Conservation (phyloP, 106 monocot genomes). For the Allium cepa region DNA sequence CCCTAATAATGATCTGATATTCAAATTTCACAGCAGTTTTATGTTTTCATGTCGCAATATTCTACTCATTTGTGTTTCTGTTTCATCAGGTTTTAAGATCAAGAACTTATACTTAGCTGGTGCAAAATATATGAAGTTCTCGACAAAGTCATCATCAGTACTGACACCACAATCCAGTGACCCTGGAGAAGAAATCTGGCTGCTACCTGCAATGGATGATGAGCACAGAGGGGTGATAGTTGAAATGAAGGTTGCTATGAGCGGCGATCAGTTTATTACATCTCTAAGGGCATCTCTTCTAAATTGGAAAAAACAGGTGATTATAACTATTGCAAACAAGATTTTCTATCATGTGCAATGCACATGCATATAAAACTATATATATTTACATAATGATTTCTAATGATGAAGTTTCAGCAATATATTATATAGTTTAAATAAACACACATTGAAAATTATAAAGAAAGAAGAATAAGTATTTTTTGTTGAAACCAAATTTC, state of each 20-base stretch:
- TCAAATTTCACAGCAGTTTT: no score
- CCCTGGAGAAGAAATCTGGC: constrained; percentile 21
- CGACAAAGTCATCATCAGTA: constrained; percentile 24
- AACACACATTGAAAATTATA: neutral
- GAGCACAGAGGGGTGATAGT: constrained; percentile 70
- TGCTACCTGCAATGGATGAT: constrained; percentile 52
- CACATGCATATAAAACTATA: neutral
- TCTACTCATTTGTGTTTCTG: neutral
- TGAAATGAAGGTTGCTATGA: constrained; percentile 55
- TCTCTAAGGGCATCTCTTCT: constrained; percentile 53
- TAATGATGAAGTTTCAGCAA: neutral
- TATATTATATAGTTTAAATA: neutral
- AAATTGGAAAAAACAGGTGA: constrained; percentile 65
- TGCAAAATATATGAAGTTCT: constrained; percentile 14
- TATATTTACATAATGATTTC: neutral
- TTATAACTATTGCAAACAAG: neutral
- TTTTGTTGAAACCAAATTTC: neutral
- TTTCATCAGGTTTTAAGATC: constrained; percentile 7
- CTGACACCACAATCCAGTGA: constrained; percentile 12
- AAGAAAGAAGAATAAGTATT: neutral
- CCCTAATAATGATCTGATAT: neutral
- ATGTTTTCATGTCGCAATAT: neutral
- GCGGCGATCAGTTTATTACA: constrained; percentile 37
- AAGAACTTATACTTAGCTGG: constrained; percentile 1
- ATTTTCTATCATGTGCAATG: neutral